Evolutionary conservation across 2,329 filamentous ascomycete genomes (phyloP).

Genomic region (Ceratocystis albifundus): DNA sequence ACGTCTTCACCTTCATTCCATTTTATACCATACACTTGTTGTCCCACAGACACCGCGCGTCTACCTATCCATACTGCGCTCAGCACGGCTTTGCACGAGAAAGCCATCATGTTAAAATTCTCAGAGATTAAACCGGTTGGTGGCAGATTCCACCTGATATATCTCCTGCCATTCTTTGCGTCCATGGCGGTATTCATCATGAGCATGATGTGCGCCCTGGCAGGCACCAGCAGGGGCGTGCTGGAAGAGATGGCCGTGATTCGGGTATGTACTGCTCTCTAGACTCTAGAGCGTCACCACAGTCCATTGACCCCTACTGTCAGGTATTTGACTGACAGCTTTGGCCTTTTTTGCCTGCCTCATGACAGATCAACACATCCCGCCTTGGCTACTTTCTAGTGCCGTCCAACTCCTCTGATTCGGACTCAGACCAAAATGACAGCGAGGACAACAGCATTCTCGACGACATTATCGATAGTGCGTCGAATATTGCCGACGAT

Average conservation of each 20-base stretch:
- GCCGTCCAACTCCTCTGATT: slow-evolving; percentile 24
- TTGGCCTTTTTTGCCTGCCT: too few relatives aligned
- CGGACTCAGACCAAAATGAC: slow-evolving; percentile 26
- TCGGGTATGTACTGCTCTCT: slow-evolving; percentile 28
- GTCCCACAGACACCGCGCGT: not conserved
- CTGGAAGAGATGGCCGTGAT: slow-evolving; percentile 36
- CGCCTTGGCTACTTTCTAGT: slow-evolving; percentile 17
- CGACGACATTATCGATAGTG: slow-evolving; percentile 26
- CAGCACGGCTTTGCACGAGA: not conserved
- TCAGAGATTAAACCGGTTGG: slow-evolving; percentile 15
- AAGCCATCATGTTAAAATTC: not conserved
- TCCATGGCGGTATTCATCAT: slow-evolving; percentile 34
- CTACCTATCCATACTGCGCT: not conserved
- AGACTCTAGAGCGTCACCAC: not conserved
- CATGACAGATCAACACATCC: slow-evolving; percentile 20
- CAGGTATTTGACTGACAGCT: not conserved
- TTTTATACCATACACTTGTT: not conserved
- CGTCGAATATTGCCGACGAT: slow-evolving; percentile 21
- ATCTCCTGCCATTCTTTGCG: slow-evolving; percentile 32
- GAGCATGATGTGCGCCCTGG: slow-evolving; percentile 33
- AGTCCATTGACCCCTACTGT: slow-evolving; percentile 20
- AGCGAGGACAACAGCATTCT: slow-evolving; percentile 27
- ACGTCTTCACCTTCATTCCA: slow-evolving; percentile 2
- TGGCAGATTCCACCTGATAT: slow-evolving; percentile 26
- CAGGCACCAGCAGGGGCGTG: slow-evolving; percentile 34